phyloP scores from a whole-genome alignment of 257 asterid species.

The Scutellaria barbata region DNA sequence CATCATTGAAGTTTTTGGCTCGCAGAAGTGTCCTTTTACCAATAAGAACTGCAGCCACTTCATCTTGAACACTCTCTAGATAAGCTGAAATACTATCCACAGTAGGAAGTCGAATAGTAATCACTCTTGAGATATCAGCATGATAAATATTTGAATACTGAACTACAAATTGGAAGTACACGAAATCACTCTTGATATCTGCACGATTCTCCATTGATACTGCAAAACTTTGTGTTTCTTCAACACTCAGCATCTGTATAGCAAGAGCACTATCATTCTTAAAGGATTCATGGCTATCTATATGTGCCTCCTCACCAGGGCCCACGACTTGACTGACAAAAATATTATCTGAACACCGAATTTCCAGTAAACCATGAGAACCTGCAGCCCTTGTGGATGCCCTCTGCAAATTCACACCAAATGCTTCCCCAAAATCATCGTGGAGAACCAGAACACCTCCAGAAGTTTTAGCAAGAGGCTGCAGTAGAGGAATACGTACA shows the following conservation, averaged over 20 bases:
- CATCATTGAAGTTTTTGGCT: conserved; percentile 67
- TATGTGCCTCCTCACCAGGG: conserved; percentile 90
- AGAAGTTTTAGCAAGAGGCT: conserved; percentile 84
- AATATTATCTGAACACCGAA: conserved; percentile 87
- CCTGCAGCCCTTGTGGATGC: conserved; percentile 92
- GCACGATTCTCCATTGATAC: conserved; percentile 71
- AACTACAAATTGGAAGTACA: conserved; percentile 77
- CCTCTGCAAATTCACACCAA: conserved; percentile 96
- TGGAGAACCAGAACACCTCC: conserved; percentile 90
- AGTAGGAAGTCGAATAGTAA: conserved; percentile 78
- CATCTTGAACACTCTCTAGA: conserved; percentile 89
- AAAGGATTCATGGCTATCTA: conserved; percentile 66
- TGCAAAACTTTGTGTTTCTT: conserved; percentile 89
- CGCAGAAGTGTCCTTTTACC: conserved; percentile 80
- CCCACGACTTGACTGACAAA: conserved; percentile 87
- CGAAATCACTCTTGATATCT: conserved; percentile 90
- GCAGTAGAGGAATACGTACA: conserved; percentile 76
- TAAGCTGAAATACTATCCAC: conserved; percentile 83
- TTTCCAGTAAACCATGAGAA: conserved; percentile 85
- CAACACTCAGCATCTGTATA: conserved; percentile 81
- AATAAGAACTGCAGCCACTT: conserved; percentile 88
- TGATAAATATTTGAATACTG: conserved; percentile 79
- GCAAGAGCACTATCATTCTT: conserved; percentile 69
- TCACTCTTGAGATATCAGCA: conserved; percentile 90
- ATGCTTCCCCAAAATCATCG: conserved; percentile 97